Conservation (phyloP, 768 basidiomycete species). For the Botryobasidium botryosum region DNA sequence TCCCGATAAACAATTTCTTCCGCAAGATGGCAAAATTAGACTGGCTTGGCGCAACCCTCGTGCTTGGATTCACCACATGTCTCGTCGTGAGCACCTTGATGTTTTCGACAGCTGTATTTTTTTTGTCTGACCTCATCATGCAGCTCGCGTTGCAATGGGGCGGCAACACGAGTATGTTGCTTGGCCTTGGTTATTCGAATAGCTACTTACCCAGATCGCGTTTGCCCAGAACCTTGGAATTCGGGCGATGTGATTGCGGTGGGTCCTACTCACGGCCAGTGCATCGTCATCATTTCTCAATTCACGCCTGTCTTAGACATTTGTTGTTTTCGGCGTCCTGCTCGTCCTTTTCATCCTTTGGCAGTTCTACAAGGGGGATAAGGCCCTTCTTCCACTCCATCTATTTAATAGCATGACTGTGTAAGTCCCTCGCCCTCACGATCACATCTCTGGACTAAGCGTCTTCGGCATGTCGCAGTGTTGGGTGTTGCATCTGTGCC, state of each 20-base stretch:
- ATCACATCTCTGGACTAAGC: no score
- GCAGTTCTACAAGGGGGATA: constrained; percentile 20
- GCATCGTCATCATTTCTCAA: no score
- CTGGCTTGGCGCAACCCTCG: constrained; percentile 6
- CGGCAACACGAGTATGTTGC: constrained; percentile 22
- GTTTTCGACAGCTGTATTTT: no score
- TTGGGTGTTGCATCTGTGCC: no score
- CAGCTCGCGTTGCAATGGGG: constrained; percentile 28
- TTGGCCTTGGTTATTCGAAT: constrained; percentile 14
- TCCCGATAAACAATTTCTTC: no score
- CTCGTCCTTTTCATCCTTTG: constrained; percentile 10
- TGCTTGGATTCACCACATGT: not conserved
- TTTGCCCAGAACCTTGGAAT: not conserved
- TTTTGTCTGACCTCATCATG: no score
- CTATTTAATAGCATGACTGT: constrained; percentile 20
- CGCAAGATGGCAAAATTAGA: not conserved
- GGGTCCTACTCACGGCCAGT: no score
- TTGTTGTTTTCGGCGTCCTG: constrained; percentile 2
- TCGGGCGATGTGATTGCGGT: not conserved
- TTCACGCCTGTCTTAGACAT: constrained; percentile 2
- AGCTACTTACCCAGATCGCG: not conserved
- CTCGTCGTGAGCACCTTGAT: no score
- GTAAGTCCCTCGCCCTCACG: no score
- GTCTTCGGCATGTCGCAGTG: no score
- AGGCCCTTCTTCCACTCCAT: constrained; percentile 22